These are phyloP conservation scores for Hypoxylon trugodes DNA, from an alignment of 495 filamentous ascomycete genomes.

Conservation along the genomic window DNA sequence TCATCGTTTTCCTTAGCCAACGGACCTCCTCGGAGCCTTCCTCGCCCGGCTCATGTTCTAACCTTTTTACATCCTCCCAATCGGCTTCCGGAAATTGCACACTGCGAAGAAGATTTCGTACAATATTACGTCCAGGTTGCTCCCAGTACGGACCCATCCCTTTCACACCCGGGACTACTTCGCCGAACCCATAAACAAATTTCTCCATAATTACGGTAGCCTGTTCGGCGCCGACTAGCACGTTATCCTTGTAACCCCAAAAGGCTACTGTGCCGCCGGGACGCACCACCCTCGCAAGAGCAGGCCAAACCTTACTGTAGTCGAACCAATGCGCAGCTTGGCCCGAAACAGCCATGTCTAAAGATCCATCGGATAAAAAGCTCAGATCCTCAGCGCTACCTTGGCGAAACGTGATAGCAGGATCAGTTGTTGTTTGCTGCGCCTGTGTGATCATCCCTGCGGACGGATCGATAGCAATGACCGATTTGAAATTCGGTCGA, in stretches of 20 bases:
- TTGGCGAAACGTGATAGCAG: constrained; percentile 55
- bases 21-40: constrained; percentile 54
- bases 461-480: constrained; percentile 67
- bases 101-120: constrained; percentile 57
- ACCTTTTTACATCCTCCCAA: constrained; percentile 60
- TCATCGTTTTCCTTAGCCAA: constrained; percentile 62
- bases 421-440: constrained; percentile 48
- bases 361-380: constrained; percentile 54
- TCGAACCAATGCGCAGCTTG: constrained; percentile 76
- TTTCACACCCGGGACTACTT: constrained; percentile 53
- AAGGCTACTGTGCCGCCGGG: constrained; percentile 65
- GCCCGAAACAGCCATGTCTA: constrained; percentile 67
- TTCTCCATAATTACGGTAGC: constrained; percentile 58
- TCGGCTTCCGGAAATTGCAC: constrained; percentile 58
- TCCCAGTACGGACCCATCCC: constrained; percentile 68
- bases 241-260: constrained; percentile 70
- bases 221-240: constrained; percentile 57
- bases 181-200: constrained; percentile 56
- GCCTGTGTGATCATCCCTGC: constrained; percentile 66
- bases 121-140: constrained; percentile 64
- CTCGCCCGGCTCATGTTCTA: constrained; percentile 65
- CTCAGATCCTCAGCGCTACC: constrained; percentile 60
- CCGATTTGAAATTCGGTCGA: constrained; percentile 54
- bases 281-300: constrained; percentile 61
- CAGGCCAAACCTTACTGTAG: constrained; percentile 59